Conservation (phyloP, 108 stramenopile genomes). For the Chaetoceros tenuissimus region DNA sequence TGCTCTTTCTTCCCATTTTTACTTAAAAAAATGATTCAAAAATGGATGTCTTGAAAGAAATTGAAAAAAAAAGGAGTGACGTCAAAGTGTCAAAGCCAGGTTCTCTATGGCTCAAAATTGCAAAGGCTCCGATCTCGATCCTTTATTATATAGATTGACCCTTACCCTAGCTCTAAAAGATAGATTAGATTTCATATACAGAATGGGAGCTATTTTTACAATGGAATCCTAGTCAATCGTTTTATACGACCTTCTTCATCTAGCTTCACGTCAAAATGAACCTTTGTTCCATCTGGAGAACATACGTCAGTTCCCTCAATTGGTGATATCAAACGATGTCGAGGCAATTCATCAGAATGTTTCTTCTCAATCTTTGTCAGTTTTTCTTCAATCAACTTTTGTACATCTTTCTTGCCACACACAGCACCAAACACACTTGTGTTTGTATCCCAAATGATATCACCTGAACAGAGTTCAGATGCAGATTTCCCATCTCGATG, state of each 20-base stretch:
- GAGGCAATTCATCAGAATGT: slow-evolving; percentile 9
- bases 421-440: slow-evolving; percentile 10
- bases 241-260: slow-evolving; percentile 19
- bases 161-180: no score
- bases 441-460: slow-evolving; percentile 17
- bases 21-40: no score
- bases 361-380: slow-evolving; percentile 8
- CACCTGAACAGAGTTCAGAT: slow-evolving; percentile 10
- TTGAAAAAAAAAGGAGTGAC: no score
- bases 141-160: no score
- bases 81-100: no score
- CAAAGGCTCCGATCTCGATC: no score
- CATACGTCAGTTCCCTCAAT: slow-evolving; percentile 17
- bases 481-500: slow-evolving; percentile 14
- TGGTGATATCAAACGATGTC: slow-evolving; percentile 11
- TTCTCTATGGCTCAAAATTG: no score
- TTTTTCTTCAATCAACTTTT: slow-evolving; percentile 8
- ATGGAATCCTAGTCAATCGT: slow-evolving; percentile 10
- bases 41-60: no score
- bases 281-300: slow-evolving; percentile 5
- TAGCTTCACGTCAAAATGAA: slow-evolving; percentile 16
- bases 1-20: no score
- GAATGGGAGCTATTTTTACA: no score
- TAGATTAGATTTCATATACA: no score
- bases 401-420: slow-evolving; percentile 9